Evolutionary conservation across 129 eudicot genomes (phyloP), one percentile per base, ranked within the genome.

Genomic region (Flaveria trinervia): DNA sequence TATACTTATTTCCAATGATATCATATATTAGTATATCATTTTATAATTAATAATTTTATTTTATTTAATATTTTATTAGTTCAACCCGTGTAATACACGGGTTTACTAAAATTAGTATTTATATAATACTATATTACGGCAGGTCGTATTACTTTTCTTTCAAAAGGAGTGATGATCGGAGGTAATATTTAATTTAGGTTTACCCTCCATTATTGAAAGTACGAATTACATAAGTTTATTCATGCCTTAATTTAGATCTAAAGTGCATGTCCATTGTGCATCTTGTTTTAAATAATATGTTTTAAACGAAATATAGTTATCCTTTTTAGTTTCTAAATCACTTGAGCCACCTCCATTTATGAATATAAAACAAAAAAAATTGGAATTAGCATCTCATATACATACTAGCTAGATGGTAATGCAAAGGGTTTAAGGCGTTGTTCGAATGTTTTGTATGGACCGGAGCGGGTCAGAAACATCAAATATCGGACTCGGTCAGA

Each of bases 191-290:
- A 16, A 5, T 71, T 51, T 51, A 71, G 28, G 64, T 71, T 71
- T 71, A 71, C 57, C 57, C 46, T 52, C 64, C 20, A 70, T 70
- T 45, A 70, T 70, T 70, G 60, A n/a, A 71, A 11, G 77, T 72
- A 72, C 67, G 23, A 72, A 18, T 54, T 55, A 72, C 66, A 72
- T 54, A 72, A 54, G 77, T 72, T 52, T 49, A 70, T 70, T 70
- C 74, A 15, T 25, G 45, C 74, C 17, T 8, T 45, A 45, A 14
- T 55, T 44, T 52, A 36, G 49, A 72, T 72, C 76, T 54, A 54
- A 72, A 9, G 30, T 54, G 49, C 50, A 43, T 68, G 45, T 68
- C 18, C 39, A 68, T 65, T 33, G 25, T 65, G 48, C 25, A 36
- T 36, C 70, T 65, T 65, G 17, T 65, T 36, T 62, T 15, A 36